phyloP scores from a whole-genome alignment of 2,329 filamentous ascomycete species.

The Biscogniauxia marginata region DNA sequence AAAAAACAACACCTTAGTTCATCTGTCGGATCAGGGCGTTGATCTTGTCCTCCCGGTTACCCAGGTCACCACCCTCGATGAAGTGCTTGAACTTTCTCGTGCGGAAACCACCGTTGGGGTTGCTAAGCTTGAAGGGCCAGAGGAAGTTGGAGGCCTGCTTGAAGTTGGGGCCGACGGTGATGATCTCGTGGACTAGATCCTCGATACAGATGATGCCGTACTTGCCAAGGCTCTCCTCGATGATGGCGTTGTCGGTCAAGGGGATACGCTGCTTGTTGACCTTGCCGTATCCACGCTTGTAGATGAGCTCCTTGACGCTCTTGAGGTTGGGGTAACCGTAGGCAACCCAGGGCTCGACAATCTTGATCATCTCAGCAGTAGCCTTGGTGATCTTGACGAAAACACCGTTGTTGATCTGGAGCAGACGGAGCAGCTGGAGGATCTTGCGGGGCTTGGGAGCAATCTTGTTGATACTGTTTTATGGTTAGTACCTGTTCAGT shows the following conservation, averaged over 20 bases:
- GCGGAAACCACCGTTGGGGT: slow-evolving; percentile 96
- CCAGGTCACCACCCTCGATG: slow-evolving; percentile 96
- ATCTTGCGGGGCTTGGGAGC: slow-evolving; percentile 99
- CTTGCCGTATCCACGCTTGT: slow-evolving; percentile 99
- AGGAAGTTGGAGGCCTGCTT: slow-evolving; percentile 99
- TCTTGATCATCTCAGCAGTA: slow-evolving; percentile 93
- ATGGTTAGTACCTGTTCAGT: slow-evolving; percentile 8
- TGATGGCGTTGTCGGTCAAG: slow-evolving; percentile 95
- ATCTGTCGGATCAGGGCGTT: slow-evolving; percentile 95
- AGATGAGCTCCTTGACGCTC: slow-evolving; percentile 97
- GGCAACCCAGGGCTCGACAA: slow-evolving; percentile 98
- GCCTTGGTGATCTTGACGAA: slow-evolving; percentile 98
- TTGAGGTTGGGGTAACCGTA: slow-evolving; percentile 99
- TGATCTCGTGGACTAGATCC: slow-evolving; percentile 99
- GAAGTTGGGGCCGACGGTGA: slow-evolving; percentile 98
- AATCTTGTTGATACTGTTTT: slow-evolving; percentile 99
- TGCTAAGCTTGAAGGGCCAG: slow-evolving; percentile 99
- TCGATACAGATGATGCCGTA: slow-evolving; percentile 99
- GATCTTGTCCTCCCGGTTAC: slow-evolving; percentile 98
- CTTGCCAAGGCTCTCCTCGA: slow-evolving; percentile 95
- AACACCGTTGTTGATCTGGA: slow-evolving; percentile 99
- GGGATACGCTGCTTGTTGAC: slow-evolving; percentile 96
- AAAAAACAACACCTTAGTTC: slow-evolving; percentile 66
- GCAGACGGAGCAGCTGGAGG: slow-evolving; percentile 96
- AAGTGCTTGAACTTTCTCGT: slow-evolving; percentile 98